Evolutionary conservation across 2,329 filamentous ascomycete species (phyloP), one percentile per base, ranked within the genome.

Genomic region (Xylariales sp.): DNA sequence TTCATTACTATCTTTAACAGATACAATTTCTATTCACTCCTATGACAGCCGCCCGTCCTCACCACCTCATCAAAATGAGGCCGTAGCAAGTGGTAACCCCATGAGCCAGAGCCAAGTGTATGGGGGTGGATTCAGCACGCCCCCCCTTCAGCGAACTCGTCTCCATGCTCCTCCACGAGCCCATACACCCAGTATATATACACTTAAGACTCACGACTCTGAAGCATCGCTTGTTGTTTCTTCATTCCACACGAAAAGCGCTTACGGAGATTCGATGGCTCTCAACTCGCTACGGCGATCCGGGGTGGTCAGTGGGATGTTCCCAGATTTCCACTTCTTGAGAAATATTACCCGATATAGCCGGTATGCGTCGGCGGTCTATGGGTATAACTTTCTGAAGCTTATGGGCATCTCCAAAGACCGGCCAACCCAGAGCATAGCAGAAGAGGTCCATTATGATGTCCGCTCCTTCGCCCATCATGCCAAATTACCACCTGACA

Each of bases 291-390:
- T 89, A 2, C 80, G 85, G 1, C 80, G 80, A 36, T 86, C 85
- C 1, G 88, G 89, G 0, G 82, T 81, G 54, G 82, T 90, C 1
- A 83, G 86, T 41, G 87, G 87, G 0, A 83, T 87, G 56, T 91
- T 90, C 58, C 89, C 89, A 0, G 78, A 81, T 4, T 84, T 83
- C 39, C 89, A 90, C 71, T 80, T 91, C 7, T 80, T 90, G 9
- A 82, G 84, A 39, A 91, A 90, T 73, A 87, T 91, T 30, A 86
- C 85, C 2, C 83, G 89, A 43, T 91, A 90, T 69, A 89, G 91
- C 81, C 84, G 87, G 3, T 91, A 90, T 73, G 88, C 89, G 1
- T 90, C 89, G 1, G 89, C 89, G 0, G 87, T 88, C 0, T 91
- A 91, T 64, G 89, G 89, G 0, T 87, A 87, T 0, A 84, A 84